phyloP scores from a whole-genome alignment of 441 rosid genomes.

The Viola pubescens region DNA sequence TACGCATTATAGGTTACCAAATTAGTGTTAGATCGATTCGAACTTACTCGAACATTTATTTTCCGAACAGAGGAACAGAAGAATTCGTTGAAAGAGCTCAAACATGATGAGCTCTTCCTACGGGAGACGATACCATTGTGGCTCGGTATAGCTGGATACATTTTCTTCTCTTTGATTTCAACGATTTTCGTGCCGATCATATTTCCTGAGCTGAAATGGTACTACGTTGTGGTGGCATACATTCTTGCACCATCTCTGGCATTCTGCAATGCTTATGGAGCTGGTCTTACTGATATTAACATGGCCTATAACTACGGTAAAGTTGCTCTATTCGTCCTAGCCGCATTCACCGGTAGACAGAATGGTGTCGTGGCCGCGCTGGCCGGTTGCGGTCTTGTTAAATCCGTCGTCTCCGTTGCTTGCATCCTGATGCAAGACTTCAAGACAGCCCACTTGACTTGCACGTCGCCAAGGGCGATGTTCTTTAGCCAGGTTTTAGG shows the following conservation, averaged over 20 bases:
- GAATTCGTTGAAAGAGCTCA: slow-evolving; percentile 19
- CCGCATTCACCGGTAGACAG: slow-evolving; percentile 45
- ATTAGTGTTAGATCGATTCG: too few species aligned
- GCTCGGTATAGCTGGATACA: slow-evolving; percentile 42
- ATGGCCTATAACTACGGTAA: slow-evolving; percentile 75
- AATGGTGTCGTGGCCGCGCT: slow-evolving; percentile 54
- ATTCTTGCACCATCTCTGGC: slow-evolving; percentile 52
- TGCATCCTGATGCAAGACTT: slow-evolving; percentile 71
- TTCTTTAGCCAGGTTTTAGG: slow-evolving; percentile 58
- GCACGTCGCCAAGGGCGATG: slow-evolving; percentile 60
- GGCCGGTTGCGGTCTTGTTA: slow-evolving; percentile 55
- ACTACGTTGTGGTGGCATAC: slow-evolving; percentile 45
- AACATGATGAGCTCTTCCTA: slow-evolving; percentile 42
- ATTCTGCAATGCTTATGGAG: slow-evolving; percentile 70
- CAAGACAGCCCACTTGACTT: slow-evolving; percentile 52
- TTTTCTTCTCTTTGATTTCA: slow-evolving; percentile 37
- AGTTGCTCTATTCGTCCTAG: slow-evolving; percentile 53
- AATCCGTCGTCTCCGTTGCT: slow-evolving; percentile 55
- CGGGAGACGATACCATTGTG: slow-evolving; percentile 55
- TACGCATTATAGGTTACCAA: background rate
- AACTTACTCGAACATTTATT: background rate
- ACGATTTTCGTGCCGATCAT: slow-evolving; percentile 40
- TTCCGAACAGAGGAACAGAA: slow-evolving; percentile 14
- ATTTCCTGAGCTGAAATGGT: slow-evolving; percentile 71
- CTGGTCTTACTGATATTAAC: slow-evolving; percentile 64